Conservation (phyloP, 208 protist genomes). For the Naegleria fowleri region DNA sequence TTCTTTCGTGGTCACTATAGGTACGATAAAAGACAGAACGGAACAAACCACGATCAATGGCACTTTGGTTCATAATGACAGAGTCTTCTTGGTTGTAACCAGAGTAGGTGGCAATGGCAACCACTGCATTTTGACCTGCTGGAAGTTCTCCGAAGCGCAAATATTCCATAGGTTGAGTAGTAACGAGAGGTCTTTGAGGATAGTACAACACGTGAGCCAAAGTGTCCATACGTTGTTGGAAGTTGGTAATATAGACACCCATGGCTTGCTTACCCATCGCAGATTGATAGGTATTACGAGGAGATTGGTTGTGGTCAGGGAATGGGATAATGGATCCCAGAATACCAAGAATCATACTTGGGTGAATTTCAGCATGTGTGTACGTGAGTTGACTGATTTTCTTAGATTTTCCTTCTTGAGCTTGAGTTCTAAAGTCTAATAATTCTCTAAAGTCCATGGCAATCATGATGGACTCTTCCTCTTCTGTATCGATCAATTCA, state of each 20-base stretch:
- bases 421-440: background rate
- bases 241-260: constrained; percentile 87
- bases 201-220: constrained; percentile 89
- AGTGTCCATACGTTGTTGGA: constrained; percentile 84
- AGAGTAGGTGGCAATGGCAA: constrained; percentile 91
- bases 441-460: constrained; percentile 59
- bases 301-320: constrained; percentile 92
- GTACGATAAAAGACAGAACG: constrained; percentile 74
- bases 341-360: constrained; percentile 90
- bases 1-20: constrained; percentile 68
- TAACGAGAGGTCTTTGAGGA: constrained; percentile 85
- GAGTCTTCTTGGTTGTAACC: constrained; percentile 99
- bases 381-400: constrained; percentile 54
- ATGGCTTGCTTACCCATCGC: constrained; percentile 96
- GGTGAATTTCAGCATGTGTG: constrained; percentile 95
- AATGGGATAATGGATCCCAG: constrained; percentile 93
- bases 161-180: constrained; percentile 82
- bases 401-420: background rate
- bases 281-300: constrained; percentile 91
- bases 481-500: constrained; percentile 79
- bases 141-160: constrained; percentile 88
- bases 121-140: constrained; percentile 88
- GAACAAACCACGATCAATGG: constrained; percentile 87
- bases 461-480: constrained; percentile 68
- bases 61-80: constrained; percentile 87